Percentiles rank a stretch among this genome's conserved stretches.
phyloP scores from a whole-genome alignment of 1,284 basidiomycete species.

The Earliella scabrosa region DNA sequence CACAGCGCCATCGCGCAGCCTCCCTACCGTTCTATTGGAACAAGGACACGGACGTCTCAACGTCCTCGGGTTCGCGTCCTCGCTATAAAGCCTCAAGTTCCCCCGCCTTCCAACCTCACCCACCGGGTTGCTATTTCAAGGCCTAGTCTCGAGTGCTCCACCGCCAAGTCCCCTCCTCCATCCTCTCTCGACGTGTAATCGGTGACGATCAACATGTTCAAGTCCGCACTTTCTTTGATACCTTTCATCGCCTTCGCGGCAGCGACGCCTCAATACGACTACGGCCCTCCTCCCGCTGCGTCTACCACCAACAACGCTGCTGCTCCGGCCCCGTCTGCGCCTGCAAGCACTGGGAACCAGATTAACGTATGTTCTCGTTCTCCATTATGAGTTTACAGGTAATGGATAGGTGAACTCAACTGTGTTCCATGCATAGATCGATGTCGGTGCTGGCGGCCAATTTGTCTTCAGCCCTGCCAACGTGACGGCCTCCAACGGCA shows the following conservation, averaged over 20 bases:
- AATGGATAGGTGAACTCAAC: too few relatives aligned
- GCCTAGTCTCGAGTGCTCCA: slow-evolving; percentile 5
- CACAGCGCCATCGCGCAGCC: slow-evolving; percentile 23
- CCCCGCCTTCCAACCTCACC: slow-evolving; percentile 18
- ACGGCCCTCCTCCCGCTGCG: slow-evolving; percentile 29
- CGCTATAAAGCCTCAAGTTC: slow-evolving; percentile 24
- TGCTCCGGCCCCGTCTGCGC: slow-evolving; percentile 46
- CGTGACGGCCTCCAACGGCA: slow-evolving; percentile 52
- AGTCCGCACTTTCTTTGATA: slow-evolving; percentile 19
- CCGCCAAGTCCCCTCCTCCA: slow-evolving; percentile 2
- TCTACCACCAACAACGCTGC: slow-evolving; percentile 28
- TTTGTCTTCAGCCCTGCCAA: slow-evolving; percentile 51
- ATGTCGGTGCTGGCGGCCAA: slow-evolving; percentile 45
- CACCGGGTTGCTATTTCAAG: slow-evolving; percentile 21
- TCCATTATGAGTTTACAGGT: not conserved
- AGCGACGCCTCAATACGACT: slow-evolving; percentile 43
- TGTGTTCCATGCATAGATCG: too few relatives aligned
- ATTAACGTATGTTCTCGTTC: slow-evolving; percentile 44
- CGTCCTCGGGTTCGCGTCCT: not conserved
- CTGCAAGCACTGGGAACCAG: slow-evolving; percentile 43
- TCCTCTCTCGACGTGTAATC: not conserved
- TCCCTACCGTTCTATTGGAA: slow-evolving; percentile 14
- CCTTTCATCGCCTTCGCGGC: slow-evolving; percentile 42
- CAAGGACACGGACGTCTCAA: not conserved
- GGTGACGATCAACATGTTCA: slow-evolving; percentile 28